Base-by-base conservation (phyloP, 2,329 filamentous ascomycete genomes). In the Tympanopsis confertula region DNA sequence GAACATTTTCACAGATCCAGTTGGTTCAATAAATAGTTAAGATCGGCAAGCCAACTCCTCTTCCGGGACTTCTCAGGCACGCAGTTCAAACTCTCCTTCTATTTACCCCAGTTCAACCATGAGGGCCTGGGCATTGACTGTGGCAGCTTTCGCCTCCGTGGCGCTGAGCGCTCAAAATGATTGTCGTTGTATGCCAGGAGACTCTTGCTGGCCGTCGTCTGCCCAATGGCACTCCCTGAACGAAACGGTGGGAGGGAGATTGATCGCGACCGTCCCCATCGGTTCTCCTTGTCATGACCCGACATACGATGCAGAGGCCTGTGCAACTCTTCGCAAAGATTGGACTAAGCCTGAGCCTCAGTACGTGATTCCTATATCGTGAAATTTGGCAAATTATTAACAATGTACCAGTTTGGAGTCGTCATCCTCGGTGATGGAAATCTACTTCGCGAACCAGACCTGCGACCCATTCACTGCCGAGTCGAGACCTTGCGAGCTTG, bases 181-280 rank as follows among this genome's bases (percentile, higher is more conserved):
- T 5, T 72, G 68, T 49, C 59, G 61, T 14, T 71, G 62, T 51
- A 62, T 66, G 38, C 69, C 69, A 1, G 61, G 60, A 7, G 66
- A 73, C 36, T 13, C 45, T 3, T 67, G 64, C 49, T 75, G 71
- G 71, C 70, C 70, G 1, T 53, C 55, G 1, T 15, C 39, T 3
- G 20, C 44, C 13, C 47, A 50, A 14, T 74, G 69, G 69, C 43
- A 47, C 13, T 38, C 42, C 2, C 58, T 75, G 42, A 74, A 75
- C 46, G 32, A 48, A 14, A 64, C 67, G 2, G 51, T 74, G n/a
- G 51, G 52, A 10, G 70, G 71, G 3, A 55, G 54, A 13, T 52
- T 74, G 26, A 55, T 74, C 13, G 57, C 59, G 2, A 71, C 65
- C 0, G 50, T 64, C 1, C 69, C 71, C 3, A 48, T 71, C 13